phyloP scores from a whole-genome alignment of 1,284 basidiomycete species.

The Phlebopus sp. region DNA sequence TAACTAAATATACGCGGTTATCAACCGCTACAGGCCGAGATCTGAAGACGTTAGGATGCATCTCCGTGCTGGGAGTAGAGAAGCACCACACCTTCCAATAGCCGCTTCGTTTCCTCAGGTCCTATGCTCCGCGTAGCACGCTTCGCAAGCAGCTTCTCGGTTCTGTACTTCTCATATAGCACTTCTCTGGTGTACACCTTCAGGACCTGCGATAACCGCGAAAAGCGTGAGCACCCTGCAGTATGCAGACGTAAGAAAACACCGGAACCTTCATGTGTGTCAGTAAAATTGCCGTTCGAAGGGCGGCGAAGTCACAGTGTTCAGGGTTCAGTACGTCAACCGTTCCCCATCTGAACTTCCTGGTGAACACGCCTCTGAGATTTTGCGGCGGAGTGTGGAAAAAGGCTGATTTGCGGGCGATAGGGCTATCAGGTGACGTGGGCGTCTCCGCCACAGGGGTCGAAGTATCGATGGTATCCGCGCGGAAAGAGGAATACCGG shows the following conservation, averaged over 20 bases:
- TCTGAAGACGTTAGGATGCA: conserved; percentile 33
- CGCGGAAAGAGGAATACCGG: conserved; percentile 10
- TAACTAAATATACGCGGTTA: conserved; percentile 21
- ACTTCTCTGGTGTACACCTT: conserved; percentile 79
- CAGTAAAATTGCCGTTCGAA: conserved; percentile 73
- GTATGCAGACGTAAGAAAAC: conserved; percentile 11
- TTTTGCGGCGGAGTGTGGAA: conserved; percentile 56
- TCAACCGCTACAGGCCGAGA: conserved; percentile 34
- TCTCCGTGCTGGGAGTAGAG: conserved; percentile 17
- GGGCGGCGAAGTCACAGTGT: conserved; percentile 80
- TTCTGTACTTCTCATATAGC: conserved; percentile 79
- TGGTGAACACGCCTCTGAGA: conserved; percentile 66
- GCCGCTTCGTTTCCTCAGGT: conserved; percentile 63
- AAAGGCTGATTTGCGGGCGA: conserved; percentile 41
- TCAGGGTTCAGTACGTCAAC: conserved; percentile 78
- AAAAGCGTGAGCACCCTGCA: conserved; percentile 11
- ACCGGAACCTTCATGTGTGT: conserved; percentile 72
- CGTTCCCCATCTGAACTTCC: conserved; percentile 79
- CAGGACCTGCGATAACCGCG: conserved; percentile 54
- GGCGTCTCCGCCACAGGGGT: conserved; percentile 17
- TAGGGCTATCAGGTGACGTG: conserved; percentile 20
- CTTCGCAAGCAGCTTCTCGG: conserved; percentile 79
- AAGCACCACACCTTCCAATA: conserved; percentile 60
- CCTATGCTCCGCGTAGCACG: conserved; percentile 75
- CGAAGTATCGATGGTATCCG: conserved; percentile 16